Evolutionary conservation across 2,329 filamentous ascomycete species (phyloP), one percentile per base, ranked within the genome.

Genomic region (Penicillium psychrosexuale): DNA sequence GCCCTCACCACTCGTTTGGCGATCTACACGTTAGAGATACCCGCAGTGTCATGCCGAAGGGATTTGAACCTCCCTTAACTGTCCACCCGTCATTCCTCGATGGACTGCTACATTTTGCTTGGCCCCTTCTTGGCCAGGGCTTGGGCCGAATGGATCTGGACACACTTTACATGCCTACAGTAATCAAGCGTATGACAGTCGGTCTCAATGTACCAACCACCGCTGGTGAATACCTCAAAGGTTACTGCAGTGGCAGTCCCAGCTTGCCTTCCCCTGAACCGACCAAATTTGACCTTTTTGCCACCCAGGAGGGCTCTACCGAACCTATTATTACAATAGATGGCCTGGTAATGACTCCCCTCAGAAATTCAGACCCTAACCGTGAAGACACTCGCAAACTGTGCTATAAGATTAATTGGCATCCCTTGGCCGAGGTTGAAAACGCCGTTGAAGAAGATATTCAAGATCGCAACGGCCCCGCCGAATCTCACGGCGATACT

Each of bases 41-140:
- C 0, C 66, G 67, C 1, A 59, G 67, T 1, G 59, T 67, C 1
- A 82, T 82, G 80, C 79, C 78, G 0, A 69, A 74, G 56, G 61
- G 66, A 1, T 71, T 75, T 44, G 78, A 83, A 59, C 70, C 75
- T 3, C 57, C 71, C 0, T 74, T 77, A 19, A 71, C 77, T 47
- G 64, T 81, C 7, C 78, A 80, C 31, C 76, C 81, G 0, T 69
- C 76, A 0, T 73, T 80, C 46, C 61, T 82, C 3, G 80, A 83
- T 56, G 69, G 49, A 39, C 65, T 60, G 40, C 43, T 69, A 17
- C 66, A 69, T 46, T 51, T 68, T 30, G 57, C 62, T 19, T 73
- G 69, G 69, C 69, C 70, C 1, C 67, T 72, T 42, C 65, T 72
- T 17, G 69, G 69, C 4, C 61, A 66, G 12, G 68, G 67, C 8